Evolutionary conservation across 1,284 basidiomycete species (phyloP), one percentile per base, ranked within the genome.

Genomic region (Ganoderma meredithae): DNA sequence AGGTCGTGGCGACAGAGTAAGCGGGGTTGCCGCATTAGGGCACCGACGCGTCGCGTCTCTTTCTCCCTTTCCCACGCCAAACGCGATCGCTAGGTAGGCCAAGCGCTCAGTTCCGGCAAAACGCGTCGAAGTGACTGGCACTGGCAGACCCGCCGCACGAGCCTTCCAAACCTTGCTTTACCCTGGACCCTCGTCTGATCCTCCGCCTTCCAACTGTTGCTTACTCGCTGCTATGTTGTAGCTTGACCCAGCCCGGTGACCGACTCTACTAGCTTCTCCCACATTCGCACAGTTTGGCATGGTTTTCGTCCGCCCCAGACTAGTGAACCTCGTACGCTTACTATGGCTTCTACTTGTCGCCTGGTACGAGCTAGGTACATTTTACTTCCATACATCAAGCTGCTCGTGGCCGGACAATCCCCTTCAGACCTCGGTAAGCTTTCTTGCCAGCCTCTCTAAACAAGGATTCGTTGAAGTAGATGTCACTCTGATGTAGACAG

Each of bases 291-390:
- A 33, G 56, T 19, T n/a, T 41, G 33, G 39, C 22, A 60, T 60
- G 58, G 58, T 27, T 55, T 33, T 55, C 6, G 27, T 60, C 7
- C 58, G 22, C 36, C 69, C 73, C 39, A 69, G 73, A n/a, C 61
- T 71, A 15, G 72, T 75, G 19, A 74, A 74, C 44, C 31, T 72
- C 15, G 76, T 90, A 27, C 81, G 86, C 12, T 78, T 87, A 41
- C 71, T 86, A 33, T 92, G 90, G 90, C 75, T 90, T 59, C 75
- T 86, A 0, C 73, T 86, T 4, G 81, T 91, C 53, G 75, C 88
- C 31, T 91, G 93, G 93, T 91, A 87, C 74, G 94, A 96, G 78
- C 81, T 92, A 49, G 85, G 87, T 31, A 80, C 84, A 8, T 93
- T 92, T 79, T 79, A 83, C 67, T 80, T 80, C 73, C 85, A 83